Conservation (phyloP, 2,329 filamentous ascomycete species). For the Stagonosporopsis chrysanthemi region DNA sequence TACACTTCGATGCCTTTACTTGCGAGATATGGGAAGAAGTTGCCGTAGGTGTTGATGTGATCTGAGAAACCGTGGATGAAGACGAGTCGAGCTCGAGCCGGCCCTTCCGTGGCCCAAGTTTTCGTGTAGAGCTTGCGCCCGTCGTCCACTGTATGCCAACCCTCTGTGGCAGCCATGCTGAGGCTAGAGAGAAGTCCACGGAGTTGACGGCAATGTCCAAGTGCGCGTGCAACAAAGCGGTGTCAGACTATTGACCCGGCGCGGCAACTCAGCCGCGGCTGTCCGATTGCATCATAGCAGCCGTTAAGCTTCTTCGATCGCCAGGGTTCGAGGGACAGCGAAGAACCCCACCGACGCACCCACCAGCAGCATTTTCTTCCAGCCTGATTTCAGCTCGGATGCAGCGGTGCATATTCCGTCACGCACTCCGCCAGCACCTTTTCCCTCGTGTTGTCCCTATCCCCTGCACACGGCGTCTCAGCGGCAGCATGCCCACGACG, state of each 20-base stretch:
- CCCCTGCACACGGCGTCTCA: slow-evolving; percentile 29
- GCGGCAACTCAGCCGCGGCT: slow-evolving; percentile 12
- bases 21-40: slow-evolving; percentile 75
- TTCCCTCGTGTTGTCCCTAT: slow-evolving; percentile 20
- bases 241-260: not conserved
- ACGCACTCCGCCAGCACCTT: slow-evolving; percentile 22
- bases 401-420: slow-evolving; percentile 27
- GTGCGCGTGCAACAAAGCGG: not conserved
- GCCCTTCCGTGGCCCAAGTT: slow-evolving; percentile 65
- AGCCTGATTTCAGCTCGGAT: slow-evolving; percentile 17
- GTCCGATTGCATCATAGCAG: slow-evolving; percentile 16
- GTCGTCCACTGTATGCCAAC: slow-evolving; percentile 60
- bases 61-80: slow-evolving; percentile 89
- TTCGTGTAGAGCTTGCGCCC: slow-evolving; percentile 66
- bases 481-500: slow-evolving; percentile 41
- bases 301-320: slow-evolving; percentile 19
- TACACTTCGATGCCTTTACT: slow-evolving; percentile 76
- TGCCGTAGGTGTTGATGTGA: slow-evolving; percentile 73
- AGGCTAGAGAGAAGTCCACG: not conserved
- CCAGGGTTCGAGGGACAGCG: slow-evolving; percentile 10
- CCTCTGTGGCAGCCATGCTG: slow-evolving; percentile 47
- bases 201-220: not conserved
- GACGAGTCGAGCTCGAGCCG: slow-evolving; percentile 73
- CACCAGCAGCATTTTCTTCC: slow-evolving; percentile 30
- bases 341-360: slow-evolving; percentile 25